Base-by-base conservation (phyloP, 768 basidiomycete genomes). In the Hygrocybe coccinea region DNA sequence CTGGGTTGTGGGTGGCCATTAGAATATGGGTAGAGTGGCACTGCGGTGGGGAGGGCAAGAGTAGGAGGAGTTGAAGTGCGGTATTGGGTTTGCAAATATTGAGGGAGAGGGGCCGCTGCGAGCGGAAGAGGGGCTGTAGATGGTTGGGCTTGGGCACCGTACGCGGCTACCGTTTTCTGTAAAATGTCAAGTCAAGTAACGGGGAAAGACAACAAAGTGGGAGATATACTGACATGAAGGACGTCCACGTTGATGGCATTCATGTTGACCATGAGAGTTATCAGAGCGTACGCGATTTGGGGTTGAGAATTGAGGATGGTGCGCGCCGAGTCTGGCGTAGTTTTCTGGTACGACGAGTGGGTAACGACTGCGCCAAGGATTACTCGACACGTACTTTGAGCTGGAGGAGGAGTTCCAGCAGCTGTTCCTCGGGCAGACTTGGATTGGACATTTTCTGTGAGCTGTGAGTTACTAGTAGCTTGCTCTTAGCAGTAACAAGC, bases 221-320 rank as follows among this genome's bases (percentile, higher is more conserved):
- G 5, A n/a, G n/a, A n/a, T n/a, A n/a, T n/a, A 63, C 73, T 38
- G 56, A 88, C 88, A 75, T 89, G 86, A 60, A 89, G 82, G 6
- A 89, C 86, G 44, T 89, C 84, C 47, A 87, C 75, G 49, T 89
- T 82, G 36, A 90, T 76, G 0, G 85, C 86, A 54, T 85, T 83
- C 71, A 90, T 82, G 54, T 81, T 82, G 19, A 89, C 87, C 87
- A 90, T 88, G 36, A 89, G 79, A 0, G 79, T 78, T 56, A 91
- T 86, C 0, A 91, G 73, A 1, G 85, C 86, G 67, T 88, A 89
- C 0, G 87, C 83, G 54, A 91, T 88, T 51, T 84, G 83, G 0
- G 88, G 88, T 58, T 87, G 86, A 14, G 77, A 75, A 60, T 86
- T 85, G 41, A 91, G 74, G 62, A 91, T 87, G 33, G 76, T 74